phyloP scores from a whole-genome alignment of 106 monocot species.

The Narthecium ossifragum region DNA sequence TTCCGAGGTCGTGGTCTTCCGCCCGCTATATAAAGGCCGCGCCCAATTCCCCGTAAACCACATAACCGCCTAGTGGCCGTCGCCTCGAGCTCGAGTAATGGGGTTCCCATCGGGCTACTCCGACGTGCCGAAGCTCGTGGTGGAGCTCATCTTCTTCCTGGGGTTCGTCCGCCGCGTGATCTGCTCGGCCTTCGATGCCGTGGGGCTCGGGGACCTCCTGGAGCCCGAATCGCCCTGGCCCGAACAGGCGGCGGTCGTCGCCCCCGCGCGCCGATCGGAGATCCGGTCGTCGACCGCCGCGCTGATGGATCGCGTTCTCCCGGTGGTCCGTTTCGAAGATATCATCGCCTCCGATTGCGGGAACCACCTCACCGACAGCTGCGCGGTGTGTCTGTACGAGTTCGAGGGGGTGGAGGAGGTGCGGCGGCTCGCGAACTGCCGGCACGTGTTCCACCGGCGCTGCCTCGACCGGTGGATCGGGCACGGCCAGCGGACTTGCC shows the following conservation, averaged over 20 bases:
- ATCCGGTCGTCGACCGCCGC: not conserved
- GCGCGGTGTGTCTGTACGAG: constrained; percentile 64
- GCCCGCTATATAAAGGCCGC: too few species aligned
- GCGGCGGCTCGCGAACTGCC: constrained; percentile 43
- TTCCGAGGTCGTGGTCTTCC: too few species aligned
- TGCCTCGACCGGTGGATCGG: constrained; percentile 64
- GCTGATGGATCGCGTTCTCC: too few species aligned
- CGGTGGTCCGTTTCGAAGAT: constrained; percentile 25
- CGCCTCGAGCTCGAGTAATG: too few species aligned
- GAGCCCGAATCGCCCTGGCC: constrained; percentile 2
- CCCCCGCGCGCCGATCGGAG: not conserved
- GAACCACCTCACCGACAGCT: constrained; percentile 27
- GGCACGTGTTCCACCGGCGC: constrained; percentile 61
- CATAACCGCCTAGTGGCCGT: too few species aligned
- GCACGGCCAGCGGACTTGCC: constrained; percentile 56
- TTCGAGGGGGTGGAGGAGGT: constrained; percentile 42
- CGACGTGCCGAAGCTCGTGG: constrained; percentile 28
- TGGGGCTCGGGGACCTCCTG: constrained; percentile 25
- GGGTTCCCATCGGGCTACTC: constrained; percentile 44
- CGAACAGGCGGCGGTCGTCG: not conserved
- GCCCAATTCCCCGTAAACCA: too few species aligned
- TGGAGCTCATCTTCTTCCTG: constrained; percentile 30
- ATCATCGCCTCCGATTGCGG: too few species aligned
- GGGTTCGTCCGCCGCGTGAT: constrained; percentile 22
- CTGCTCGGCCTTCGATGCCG: constrained; percentile 6